Base-by-base conservation (phyloP, 2,329 filamentous ascomycete species). In the Cladosporium sphaerospermum region DNA sequence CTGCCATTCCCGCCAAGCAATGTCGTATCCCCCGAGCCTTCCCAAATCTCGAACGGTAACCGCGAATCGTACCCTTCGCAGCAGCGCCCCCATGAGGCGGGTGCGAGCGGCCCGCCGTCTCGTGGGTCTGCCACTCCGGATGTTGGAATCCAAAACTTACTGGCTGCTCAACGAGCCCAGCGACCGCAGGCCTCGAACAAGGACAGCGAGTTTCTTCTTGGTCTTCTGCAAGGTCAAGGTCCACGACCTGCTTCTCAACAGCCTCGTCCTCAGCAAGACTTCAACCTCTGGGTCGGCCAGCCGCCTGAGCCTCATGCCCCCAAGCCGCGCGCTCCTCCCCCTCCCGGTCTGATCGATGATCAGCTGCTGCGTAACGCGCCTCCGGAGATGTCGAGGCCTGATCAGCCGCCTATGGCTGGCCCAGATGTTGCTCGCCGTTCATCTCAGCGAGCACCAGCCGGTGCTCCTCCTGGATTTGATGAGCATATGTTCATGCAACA, bases 151-250 rank as follows among this genome's bases (percentile, higher is more conserved):
- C 67, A 69, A 44, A 62, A 67, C 34, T 49, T 71, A 37, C 64
- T 69, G 57, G 73, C 69, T 36, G 67, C 67, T 42, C 69, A 54
- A 67, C 70, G 67, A 64, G 73, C 56, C 52, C 73, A 62, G 39
- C 66, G 71, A 44, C 56, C 66, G 9, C 64, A 67, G 13, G 70
- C 67, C 57, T 84, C 79, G 66, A 65, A 64, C 57, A 63, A 65
- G 43, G 88, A 92, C 61, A 82, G 86, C n/a, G 87, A 95, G 59
- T 91, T 93, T 66, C 74, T 96, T 45, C 88, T 95, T 70, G 87
- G 84, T 56, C 77, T 96, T 31, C 93, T 96, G 60, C 77, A 80
- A 62, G 62, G 23, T 61, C 64, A 45, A 67, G 66, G 47, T 64
- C 66, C 56, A 48, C 67, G 44, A 18, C 54, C 68, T 18, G 59